These are phyloP conservation scores for Claviceps humidiphila DNA, from an alignment of 2,329 filamentous ascomycete genomes.

Conservation along the genomic window DNA sequence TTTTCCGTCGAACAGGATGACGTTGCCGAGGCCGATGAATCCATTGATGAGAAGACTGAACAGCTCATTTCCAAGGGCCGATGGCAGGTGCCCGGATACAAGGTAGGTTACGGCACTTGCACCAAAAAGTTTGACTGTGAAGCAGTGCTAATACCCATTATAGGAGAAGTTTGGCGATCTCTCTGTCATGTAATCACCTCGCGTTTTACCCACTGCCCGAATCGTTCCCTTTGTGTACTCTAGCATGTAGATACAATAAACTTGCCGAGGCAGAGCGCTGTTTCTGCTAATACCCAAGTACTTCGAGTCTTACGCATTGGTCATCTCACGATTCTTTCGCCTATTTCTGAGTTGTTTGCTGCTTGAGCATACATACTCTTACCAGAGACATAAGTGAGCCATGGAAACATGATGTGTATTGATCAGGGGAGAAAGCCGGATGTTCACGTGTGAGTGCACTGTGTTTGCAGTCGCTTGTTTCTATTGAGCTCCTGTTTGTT, in stretches of 20 bases:
- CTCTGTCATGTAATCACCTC: conserved; percentile 66
- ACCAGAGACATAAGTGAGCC: background rate
- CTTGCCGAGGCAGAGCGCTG: conserved; percentile 18
- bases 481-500: background rate
- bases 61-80: conserved; percentile 94
- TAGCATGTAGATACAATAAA: conserved; percentile 55
- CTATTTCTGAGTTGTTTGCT: background rate
- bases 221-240: conserved; percentile 45
- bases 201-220: conserved; percentile 22
- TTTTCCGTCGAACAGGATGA: conserved; percentile 54
- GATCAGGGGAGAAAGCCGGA: background rate
- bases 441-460: background rate
- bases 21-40: conserved; percentile 82
- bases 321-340: background rate
- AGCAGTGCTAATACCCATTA: conserved; percentile 30
- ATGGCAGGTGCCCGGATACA: conserved; percentile 98
- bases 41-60: conserved; percentile 93
- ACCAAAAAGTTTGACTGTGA: background rate
- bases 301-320: background rate
- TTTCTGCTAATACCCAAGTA: conserved; percentile 20
- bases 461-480: too few relatives aligned
- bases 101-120: conserved; percentile 46
- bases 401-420: background rate
- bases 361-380: background rate
- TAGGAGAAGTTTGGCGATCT: conserved; percentile 99